A percentile compares a stretch with the other conserved stretches of the same genome.
Evolutionary conservation across 2,329 filamentous ascomycete genomes (phyloP).

Genomic region (Aspergillus novoparasiticus): DNA sequence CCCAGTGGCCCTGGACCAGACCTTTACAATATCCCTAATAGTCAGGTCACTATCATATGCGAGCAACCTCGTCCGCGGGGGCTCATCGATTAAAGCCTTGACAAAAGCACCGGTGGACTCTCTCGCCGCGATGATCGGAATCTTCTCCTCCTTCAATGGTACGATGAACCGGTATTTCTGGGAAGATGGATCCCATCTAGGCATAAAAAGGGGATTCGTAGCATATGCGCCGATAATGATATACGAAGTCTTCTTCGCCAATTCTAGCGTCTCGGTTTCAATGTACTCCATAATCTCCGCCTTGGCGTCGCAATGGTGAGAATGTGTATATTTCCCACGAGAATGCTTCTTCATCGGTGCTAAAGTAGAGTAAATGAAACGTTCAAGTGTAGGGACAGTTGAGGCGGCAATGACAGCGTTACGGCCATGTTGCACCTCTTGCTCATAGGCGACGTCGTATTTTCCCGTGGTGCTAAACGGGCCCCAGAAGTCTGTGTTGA

Average conservation of each 20-base stretch:
- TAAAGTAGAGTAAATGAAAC: conserved; percentile 56
- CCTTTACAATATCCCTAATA: conserved; percentile 34
- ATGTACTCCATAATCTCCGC: conserved; percentile 54
- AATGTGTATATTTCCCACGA: conserved; percentile 47
- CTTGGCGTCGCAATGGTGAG: conserved; percentile 56
- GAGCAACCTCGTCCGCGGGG: conserved; percentile 44
- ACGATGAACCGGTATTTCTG: conserved; percentile 38
- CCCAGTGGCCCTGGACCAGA: conserved; percentile 43
- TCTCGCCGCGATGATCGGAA: conserved; percentile 47
- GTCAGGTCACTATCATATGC: conserved; percentile 48
- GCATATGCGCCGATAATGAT: conserved; percentile 38
- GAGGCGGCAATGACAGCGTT: conserved; percentile 60
- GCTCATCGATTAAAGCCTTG: conserved; percentile 44
- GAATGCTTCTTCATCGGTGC: conserved; percentile 54
- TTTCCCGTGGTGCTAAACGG: conserved; percentile 44
- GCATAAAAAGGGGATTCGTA: conserved; percentile 34
- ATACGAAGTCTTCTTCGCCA: conserved; percentile 49
- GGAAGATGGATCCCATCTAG: conserved; percentile 27
- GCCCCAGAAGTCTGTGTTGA: conserved; percentile 60
- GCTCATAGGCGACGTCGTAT: conserved; percentile 43
- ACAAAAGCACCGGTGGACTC: conserved; percentile 50
- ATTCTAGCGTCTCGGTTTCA: conserved; percentile 39
- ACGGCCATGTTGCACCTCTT: conserved; percentile 55
- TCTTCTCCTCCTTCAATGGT: conserved; percentile 24
- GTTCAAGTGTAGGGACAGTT: conserved; percentile 44